Base-by-base conservation (phyloP, 192 early-diverging fungal genomes). In the Gaertneriomyces semiglobifer region DNA sequence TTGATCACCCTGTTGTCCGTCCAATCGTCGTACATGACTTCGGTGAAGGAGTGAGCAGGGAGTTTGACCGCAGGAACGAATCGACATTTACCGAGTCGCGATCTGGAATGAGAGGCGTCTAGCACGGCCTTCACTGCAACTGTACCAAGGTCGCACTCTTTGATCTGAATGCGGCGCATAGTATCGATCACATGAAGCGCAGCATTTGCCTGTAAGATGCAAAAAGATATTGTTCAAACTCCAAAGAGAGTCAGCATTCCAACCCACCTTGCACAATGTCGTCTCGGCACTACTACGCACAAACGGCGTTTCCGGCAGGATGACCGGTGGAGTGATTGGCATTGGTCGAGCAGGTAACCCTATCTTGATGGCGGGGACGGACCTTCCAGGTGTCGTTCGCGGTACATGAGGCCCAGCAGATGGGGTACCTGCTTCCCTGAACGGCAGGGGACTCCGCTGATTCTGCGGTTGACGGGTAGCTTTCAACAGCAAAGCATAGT, bases 1-100 rank as follows among this genome's bases (percentile, higher is more conserved):
- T 70, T 70, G 19, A 70, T 12, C 8, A 70, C 68, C 19, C 54
- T 63, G 14, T 16, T 12, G 53, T 70, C 61, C 25, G 41, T 63
- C 38, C 50, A 53, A 18, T 70, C 68, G 25, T 70, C 61, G 60
- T 70, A 70, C 61, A 70, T 63, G 40, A 70, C 68, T 68, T 16
- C 4, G 6, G 41, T 33, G 25, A 33, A 33, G 25, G 25, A 33
- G 25, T 33, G 25, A 33, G 25, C 25, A 33, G 25, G 25, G 25
- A 33, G 25, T 33, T 33, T 33, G 25, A 33, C 25, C 25, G 25
- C 25, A 33, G 25, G 25, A 33, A 33, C 25, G 25, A 1, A 0
- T 0, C 25, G 25, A 33, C 25, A 33, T 33, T 58, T 58, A 66
- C 65, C 65, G 6, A 66, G 19, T 8, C 65, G 65, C 40, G 52